These are phyloP conservation scores for Polychaeton citri DNA, from an alignment of 2,329 filamentous ascomycete species.

Conservation along the genomic window DNA sequence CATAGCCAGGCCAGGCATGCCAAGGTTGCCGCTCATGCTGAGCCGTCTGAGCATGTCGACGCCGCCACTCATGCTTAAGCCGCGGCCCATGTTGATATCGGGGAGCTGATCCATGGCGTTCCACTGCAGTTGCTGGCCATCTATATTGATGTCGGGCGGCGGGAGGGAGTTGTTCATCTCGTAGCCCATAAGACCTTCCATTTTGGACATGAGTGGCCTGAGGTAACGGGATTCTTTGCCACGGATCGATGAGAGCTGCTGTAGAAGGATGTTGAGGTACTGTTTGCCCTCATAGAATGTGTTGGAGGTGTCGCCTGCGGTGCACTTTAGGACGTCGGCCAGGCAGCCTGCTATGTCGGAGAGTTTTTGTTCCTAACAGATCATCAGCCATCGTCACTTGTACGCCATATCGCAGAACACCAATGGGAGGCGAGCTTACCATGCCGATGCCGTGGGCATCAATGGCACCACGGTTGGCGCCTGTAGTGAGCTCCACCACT, in stretches of 20 bases:
- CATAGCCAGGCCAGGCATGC: constrained; percentile 9
- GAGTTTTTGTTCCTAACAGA: constrained; percentile 21
- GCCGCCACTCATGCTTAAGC: constrained; percentile 10
- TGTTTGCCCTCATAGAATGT: constrained; percentile 21
- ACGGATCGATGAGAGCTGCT: constrained; percentile 20
- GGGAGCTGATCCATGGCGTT: neutral
- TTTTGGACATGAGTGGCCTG: constrained; percentile 19
- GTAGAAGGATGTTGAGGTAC: constrained; percentile 19
- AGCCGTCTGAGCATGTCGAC: constrained; percentile 18
- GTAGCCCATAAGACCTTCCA: constrained; percentile 18
- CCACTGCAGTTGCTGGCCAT: neutral
- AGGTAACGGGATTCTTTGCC: constrained; percentile 23
- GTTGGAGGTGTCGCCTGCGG: constrained; percentile 19
- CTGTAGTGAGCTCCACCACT: constrained; percentile 19
- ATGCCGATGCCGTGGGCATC: constrained; percentile 24
- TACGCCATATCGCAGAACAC: neutral
- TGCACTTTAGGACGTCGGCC: constrained; percentile 22
- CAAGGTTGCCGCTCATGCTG: constrained; percentile 15
- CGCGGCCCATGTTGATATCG: neutral
- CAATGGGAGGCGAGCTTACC: constrained; percentile 13
- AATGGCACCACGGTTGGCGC: constrained; percentile 16
- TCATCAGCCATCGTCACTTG: constrained; percentile 4
- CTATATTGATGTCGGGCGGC: too few relatives aligned
- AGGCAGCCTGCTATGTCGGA: constrained; percentile 23
- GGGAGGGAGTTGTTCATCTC: constrained; percentile 7